phyloP scores from a whole-genome alignment of 2,329 filamentous ascomycete species.

The Alternaria arbusti region DNA sequence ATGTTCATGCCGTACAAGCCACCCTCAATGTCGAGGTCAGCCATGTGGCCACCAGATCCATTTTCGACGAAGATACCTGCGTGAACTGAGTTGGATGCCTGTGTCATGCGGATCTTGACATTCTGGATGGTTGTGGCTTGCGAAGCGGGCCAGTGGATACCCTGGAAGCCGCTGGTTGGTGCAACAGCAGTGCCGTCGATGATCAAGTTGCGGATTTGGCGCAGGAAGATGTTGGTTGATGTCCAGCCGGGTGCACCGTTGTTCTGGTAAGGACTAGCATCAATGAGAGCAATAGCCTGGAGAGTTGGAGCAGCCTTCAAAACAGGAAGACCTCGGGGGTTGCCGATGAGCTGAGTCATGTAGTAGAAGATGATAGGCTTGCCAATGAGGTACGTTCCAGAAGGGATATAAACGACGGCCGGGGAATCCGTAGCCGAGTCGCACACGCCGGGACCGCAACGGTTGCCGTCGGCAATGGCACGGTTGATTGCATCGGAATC shows the following conservation, averaged over 20 bases:
- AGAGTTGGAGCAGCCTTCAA: conserved; percentile 63
- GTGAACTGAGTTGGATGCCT: conserved; percentile 54
- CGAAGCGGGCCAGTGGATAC: conserved; percentile 56
- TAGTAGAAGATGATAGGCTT: conserved; percentile 68
- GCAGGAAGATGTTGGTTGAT: conserved; percentile 68
- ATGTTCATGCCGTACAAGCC: conserved; percentile 53
- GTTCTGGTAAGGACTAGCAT: conserved; percentile 60
- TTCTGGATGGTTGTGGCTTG: conserved; percentile 58
- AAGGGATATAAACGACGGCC: conserved; percentile 64
- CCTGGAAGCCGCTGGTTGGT: conserved; percentile 53
- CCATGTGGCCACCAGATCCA: conserved; percentile 55
- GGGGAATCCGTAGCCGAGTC: conserved; percentile 59
- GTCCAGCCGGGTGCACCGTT: conserved; percentile 51
- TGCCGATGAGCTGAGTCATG: conserved; percentile 67
- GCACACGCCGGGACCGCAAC: conserved; percentile 54
- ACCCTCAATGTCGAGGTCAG: conserved; percentile 54
- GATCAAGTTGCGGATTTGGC: conserved; percentile 70
- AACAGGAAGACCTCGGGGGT: conserved; percentile 62
- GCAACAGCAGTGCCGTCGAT: conserved; percentile 63
- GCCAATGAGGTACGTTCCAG: conserved; percentile 61
- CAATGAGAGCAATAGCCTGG: conserved; percentile 63
- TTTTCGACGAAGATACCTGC: conserved; percentile 57
- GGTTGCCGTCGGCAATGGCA: conserved; percentile 53
- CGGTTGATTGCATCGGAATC: conserved; percentile 63
- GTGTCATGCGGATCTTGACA: conserved; percentile 52